Conservation (phyloP, 1,284 basidiomycete species). For the Volvariella surrecta region DNA sequence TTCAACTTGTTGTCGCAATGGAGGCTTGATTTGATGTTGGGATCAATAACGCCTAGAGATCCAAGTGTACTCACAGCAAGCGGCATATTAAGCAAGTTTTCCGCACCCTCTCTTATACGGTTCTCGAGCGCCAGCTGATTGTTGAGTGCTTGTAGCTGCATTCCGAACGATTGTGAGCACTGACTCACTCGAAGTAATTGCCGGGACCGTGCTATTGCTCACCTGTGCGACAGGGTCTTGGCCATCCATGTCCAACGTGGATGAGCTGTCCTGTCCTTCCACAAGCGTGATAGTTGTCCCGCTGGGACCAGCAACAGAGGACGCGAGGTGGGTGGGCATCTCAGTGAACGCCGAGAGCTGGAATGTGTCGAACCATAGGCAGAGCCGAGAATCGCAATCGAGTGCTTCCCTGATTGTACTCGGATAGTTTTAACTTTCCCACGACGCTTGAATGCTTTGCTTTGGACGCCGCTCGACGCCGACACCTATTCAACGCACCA, state of each 20-base stretch:
- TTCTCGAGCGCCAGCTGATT: conserved; percentile 63
- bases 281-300: conserved; percentile 1
- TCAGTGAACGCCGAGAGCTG: not conserved
- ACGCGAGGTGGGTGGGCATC: conserved; percentile 1
- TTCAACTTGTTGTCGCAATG: conserved; percentile 64
- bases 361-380: no score
- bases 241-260: conserved; percentile 34
- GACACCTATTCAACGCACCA: no score
- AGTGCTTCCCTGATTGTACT: no score
- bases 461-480: no score
- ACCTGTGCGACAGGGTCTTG: conserved; percentile 38
- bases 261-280: conserved; percentile 16
- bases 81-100: conserved; percentile 67
- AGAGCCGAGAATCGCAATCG: no score
- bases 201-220: conserved; percentile 5
- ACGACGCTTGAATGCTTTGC: no score
- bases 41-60: conserved; percentile 9
- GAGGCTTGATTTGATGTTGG: conserved; percentile 32
- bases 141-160: conserved; percentile 60
- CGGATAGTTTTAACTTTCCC: no score
- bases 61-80: conserved; percentile 39
- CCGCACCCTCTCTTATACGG: conserved; percentile 80
- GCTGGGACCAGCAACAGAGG: not conserved
- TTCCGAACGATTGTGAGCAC: not conserved
- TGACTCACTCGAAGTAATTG: no score